phyloP scores from a whole-genome alignment of 2,329 filamentous ascomycete species.

The Hymenoscyphus fraxineus region DNA sequence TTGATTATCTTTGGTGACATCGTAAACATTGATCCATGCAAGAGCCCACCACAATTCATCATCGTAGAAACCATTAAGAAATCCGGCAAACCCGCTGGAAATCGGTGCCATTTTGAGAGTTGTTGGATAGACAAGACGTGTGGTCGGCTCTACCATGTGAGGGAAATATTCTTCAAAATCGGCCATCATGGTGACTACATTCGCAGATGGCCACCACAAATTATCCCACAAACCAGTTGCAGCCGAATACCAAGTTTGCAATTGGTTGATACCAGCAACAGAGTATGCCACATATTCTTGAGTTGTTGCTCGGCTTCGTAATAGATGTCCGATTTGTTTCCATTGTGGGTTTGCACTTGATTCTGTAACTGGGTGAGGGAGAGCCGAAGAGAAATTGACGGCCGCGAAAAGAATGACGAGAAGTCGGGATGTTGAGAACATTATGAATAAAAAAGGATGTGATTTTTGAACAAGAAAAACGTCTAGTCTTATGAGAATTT shows the following conservation, averaged over 20 bases:
- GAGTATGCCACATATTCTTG: slow-evolving; percentile 27
- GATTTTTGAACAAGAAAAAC: neutral
- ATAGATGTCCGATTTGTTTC: slow-evolving; percentile 5
- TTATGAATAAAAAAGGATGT: slow-evolving; percentile 6
- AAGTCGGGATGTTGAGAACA: slow-evolving; percentile 9
- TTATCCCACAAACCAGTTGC: slow-evolving; percentile 59
- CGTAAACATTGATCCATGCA: slow-evolving; percentile 53
- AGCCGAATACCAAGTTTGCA: slow-evolving; percentile 60
- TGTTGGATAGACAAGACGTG: slow-evolving; percentile 25
- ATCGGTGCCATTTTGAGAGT: slow-evolving; percentile 26
- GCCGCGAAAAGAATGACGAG: slow-evolving; percentile 6
- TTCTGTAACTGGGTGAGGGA: slow-evolving; percentile 10
- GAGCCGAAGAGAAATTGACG: slow-evolving; percentile 12
- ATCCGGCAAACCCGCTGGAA: slow-evolving; percentile 38
- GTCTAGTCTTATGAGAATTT: neutral
- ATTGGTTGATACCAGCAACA: slow-evolving; percentile 38
- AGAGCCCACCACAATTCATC: slow-evolving; percentile 64
- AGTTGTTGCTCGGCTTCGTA: slow-evolving; percentile 15
- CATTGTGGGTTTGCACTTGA: slow-evolving; percentile 7
- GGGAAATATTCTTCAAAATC: slow-evolving; percentile 42
- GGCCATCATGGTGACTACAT: slow-evolving; percentile 59
- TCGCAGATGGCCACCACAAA: slow-evolving; percentile 69
- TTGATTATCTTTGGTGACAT: slow-evolving; percentile 48
- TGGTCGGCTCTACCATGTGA: slow-evolving; percentile 15
- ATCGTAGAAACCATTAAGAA: slow-evolving; percentile 54